Base-by-base conservation (phyloP, 2,329 filamentous ascomycete species). In the Zopfia rhizophila region DNA sequence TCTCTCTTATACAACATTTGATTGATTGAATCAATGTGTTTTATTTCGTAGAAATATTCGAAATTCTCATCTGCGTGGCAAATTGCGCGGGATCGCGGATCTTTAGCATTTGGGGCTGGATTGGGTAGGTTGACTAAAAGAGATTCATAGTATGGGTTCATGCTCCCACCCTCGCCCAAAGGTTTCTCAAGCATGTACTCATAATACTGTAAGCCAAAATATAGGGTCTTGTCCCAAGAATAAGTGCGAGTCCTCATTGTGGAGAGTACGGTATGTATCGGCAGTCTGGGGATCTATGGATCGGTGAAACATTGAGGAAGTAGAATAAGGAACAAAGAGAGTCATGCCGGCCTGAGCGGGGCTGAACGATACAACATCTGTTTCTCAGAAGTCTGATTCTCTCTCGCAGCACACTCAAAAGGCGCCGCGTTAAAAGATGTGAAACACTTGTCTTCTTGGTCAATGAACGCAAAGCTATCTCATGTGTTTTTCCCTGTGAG, bases 121-220 rank as follows among this genome's bases (percentile, higher is more conserved):
- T 57, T 46, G 12, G 53, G 49, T 24, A 56, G 54, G 21, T 61
- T 63, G 14, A 60, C 60, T 19, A 66, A 50, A 13, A 61, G 47
- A 4, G 33, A 57, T 39, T 57, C 48, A 24, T 59, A 59, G 45
- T 63, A 61, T 3, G 45, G 33, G 16, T 63, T 61, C 22, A 36
- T 33, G 10, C 30, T 22, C 32, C 62, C 53, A 10, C 32, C 19
- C 6, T 25, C 30, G 12, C 38, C 51, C 21, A 42, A 44, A 8
- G 48, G 51, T 18, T 52, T 27, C 8, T 50, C 16, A 12, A 23
- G n/a, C 51, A 63, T 56, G 35, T 51, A 63, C 12, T 62, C 56
- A 12, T 28, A 33, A 45, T 62, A 62, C 51, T 47, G 36, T 61
- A 48, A 23, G 59, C 61, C 28, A 66, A 35, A 24, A 49, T 35